Conservation (phyloP, 1,139 yeast genomes). For the Zygosaccharomyces sapae region DNA sequence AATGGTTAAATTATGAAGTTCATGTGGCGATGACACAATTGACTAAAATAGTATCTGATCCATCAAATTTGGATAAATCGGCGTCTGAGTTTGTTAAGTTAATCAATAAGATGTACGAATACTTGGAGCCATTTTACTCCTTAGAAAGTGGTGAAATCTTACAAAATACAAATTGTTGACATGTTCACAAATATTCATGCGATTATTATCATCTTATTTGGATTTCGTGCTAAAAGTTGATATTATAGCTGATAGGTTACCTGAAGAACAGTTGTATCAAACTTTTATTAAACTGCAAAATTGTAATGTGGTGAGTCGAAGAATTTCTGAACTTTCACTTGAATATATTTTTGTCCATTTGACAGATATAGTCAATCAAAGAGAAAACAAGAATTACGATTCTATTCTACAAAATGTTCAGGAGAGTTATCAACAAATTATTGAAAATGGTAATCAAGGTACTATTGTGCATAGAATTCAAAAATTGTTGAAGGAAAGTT, state of each 20-base stretch:
- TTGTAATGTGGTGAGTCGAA: constrained; percentile 49
- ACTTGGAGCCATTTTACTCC: constrained; percentile 42
- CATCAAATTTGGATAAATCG: constrained; percentile 59
- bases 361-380: constrained; percentile 40
- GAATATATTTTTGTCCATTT: constrained; percentile 50
- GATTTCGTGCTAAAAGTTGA: constrained; percentile 45
- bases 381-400: constrained; percentile 33
- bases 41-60: constrained; percentile 50
- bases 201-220: constrained; percentile 57
- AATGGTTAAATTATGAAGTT: constrained; percentile 67
- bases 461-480: constrained; percentile 31
- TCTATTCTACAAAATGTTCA: constrained; percentile 29
- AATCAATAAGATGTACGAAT: constrained; percentile 62
- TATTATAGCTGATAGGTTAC: constrained; percentile 41
- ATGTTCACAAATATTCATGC: constrained; percentile 65
- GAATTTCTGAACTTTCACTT: constrained; percentile 55
- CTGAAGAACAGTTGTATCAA: constrained; percentile 39
- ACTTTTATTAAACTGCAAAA: constrained; percentile 37
- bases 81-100: constrained; percentile 43
- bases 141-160: constrained; percentile 43
- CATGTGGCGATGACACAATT: constrained; percentile 55
- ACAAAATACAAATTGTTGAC: constrained; percentile 62
- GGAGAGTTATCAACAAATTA: constrained; percentile 21
- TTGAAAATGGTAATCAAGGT: constrained; percentile 24
- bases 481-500: constrained; percentile 29